phyloP scores from a whole-genome alignment of 2,329 filamentous ascomycete genomes.

The Coniochaeta hoffmannii region DNA sequence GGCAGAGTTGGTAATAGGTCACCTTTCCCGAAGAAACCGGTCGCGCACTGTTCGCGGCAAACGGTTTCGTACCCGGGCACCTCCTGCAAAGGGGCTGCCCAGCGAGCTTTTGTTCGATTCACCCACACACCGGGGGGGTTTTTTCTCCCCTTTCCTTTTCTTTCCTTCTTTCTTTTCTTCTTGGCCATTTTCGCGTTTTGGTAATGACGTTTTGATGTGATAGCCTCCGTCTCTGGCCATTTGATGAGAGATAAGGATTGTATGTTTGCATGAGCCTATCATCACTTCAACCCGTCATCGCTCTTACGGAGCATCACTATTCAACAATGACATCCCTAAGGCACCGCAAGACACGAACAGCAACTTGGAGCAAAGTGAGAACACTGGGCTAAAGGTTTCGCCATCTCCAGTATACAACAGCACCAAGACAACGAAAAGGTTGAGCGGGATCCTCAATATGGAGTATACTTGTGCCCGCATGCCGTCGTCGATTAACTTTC shows the following conservation, averaged over 20 bases:
- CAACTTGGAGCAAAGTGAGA: constrained; percentile 22
- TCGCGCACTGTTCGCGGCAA: too few species aligned
- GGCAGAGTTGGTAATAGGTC: too few species aligned
- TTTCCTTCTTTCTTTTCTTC: not conserved
- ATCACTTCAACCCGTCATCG: not conserved
- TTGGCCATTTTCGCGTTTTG: too few species aligned
- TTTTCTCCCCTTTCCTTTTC: not conserved
- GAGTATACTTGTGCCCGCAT: constrained; percentile 47
- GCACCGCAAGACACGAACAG: constrained; percentile 20
- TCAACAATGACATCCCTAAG: constrained; percentile 6
- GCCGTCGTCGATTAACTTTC: constrained; percentile 43
- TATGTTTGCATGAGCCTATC: too few species aligned
- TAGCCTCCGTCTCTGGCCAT: too few species aligned
- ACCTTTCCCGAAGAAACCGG: too few species aligned
- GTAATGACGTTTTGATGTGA: too few species aligned
- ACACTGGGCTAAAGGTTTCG: constrained; percentile 19
- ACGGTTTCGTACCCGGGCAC: too few species aligned
- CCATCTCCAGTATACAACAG: constrained; percentile 24
- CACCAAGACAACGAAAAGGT: constrained; percentile 41
- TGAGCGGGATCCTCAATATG: constrained; percentile 49
- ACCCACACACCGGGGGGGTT: too few species aligned
- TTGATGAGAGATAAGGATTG: too few species aligned
- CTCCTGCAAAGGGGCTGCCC: too few species aligned
- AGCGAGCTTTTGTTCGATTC: too few species aligned
- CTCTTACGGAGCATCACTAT: not conserved